Evolutionary conservation across 352 stramenopile species (phyloP).

Genomic region (Phytophthora pisi): DNA sequence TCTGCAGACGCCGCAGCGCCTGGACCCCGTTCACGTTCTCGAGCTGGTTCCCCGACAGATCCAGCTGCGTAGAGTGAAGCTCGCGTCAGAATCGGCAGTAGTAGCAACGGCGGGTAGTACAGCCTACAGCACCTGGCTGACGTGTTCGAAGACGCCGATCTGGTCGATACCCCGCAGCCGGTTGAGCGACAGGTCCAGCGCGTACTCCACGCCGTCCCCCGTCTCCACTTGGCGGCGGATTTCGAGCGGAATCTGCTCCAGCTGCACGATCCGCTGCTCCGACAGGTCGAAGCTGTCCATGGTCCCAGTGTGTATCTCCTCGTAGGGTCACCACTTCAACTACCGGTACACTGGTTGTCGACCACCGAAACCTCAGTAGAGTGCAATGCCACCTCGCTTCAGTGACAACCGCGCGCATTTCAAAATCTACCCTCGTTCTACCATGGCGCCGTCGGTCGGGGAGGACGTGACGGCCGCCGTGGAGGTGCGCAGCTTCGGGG

Average conservation of each 20-base stretch:
- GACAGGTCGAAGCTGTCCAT: slow-evolving; percentile 59
- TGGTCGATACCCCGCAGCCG: slow-evolving; percentile 45
- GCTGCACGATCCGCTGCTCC: slow-evolving; percentile 48
- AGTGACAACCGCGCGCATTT: slow-evolving; percentile 3
- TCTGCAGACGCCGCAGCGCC: slow-evolving; percentile 46
- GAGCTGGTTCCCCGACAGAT: slow-evolving; percentile 67
- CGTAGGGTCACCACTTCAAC: no score
- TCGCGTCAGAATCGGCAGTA: no score
- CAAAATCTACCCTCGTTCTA: background rate
- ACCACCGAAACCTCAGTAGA: background rate
- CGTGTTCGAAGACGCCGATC: slow-evolving; percentile 52
- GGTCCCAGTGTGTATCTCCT: background rate
- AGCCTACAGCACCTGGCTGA: slow-evolving; percentile 43
- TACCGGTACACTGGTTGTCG: background rate
- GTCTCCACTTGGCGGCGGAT: slow-evolving; percentile 49
- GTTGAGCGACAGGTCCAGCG: slow-evolving; percentile 60
- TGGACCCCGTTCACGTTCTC: slow-evolving; percentile 59
- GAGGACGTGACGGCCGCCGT: slow-evolving; percentile 45
- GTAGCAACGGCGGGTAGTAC: no score
- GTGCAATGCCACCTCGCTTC: background rate
- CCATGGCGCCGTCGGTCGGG: slow-evolving; percentile 39
- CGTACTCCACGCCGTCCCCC: slow-evolving; percentile 38
- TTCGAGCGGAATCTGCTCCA: slow-evolving; percentile 55
- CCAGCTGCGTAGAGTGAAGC: slow-evolving; percentile 35
- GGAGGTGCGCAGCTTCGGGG: slow-evolving; percentile 56